phyloP scores from a whole-genome alignment of 345 rosid genomes.

The Abelmoschus esculentus region DNA sequence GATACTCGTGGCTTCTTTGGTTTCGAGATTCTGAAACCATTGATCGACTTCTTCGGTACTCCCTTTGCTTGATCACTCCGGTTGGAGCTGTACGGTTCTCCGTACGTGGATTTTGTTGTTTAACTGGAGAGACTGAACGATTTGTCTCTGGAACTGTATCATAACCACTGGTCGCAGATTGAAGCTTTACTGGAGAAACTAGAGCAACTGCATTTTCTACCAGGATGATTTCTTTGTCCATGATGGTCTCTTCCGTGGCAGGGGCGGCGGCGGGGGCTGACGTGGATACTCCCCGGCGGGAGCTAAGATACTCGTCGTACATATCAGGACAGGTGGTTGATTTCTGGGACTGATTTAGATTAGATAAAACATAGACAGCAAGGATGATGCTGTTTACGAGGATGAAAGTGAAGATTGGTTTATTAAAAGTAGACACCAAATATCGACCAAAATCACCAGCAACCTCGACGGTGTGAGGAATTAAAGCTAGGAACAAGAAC shows the following conservation, averaged over 20 bases:
- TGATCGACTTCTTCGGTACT: constrained; percentile 7
- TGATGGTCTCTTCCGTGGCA: not conserved
- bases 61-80: not conserved
- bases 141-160: constrained; percentile 2
- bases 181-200: not conserved
- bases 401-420: not conserved
- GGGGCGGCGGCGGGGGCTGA: not conserved
- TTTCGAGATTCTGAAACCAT: constrained; percentile 4
- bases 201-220: constrained; percentile 8
- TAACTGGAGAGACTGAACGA: not conserved
- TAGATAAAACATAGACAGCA: not conserved
- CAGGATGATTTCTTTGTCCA: constrained; percentile 1
- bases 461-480: not conserved
- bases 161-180: not conserved
- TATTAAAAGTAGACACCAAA: not conserved
- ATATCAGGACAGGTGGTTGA: not conserved
- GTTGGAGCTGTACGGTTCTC: not conserved
- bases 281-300: not conserved
- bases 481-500: not conserved
- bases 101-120: not conserved
- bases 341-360: not conserved
- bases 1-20: not conserved
- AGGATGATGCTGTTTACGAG: constrained; percentile 2
- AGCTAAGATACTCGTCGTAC: constrained; percentile 9
- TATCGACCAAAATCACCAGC: not conserved